Base-by-base conservation (phyloP, 2,329 filamentous ascomycete genomes). In the Lachnellula willkommii region DNA sequence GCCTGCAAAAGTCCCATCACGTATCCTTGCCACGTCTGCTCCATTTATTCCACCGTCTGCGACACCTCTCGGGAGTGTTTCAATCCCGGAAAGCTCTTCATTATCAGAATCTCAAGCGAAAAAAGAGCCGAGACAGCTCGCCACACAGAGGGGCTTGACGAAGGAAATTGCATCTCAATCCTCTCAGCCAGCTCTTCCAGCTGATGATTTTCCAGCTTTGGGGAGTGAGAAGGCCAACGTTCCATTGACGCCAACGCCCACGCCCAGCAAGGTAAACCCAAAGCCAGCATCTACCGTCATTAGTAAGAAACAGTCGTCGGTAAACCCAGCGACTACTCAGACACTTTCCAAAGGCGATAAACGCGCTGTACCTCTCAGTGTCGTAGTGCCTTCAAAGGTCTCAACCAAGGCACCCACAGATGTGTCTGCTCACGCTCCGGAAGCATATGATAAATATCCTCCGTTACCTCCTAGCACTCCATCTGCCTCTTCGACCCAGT, bases 181-280 rank as follows among this genome's bases (percentile, higher is more conserved):
- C 7, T 69, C 63, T 11, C 58, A 66, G 47, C 36, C 61, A 40
- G 58, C 78, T 32, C 68, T 84, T 46, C 77, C 83, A 57, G 80
- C 84, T 24, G 82, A 85, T 62, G 83, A 87, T 61, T 87, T 85
- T 62, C 84, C 84, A 11, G 78, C 81, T 3, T 71, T 86, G 5
- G 75, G 79, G 8, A 68, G 69, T 45, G 72, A 74, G 39, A 67
- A 66, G 47, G 47, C 14, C 1, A 70, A 66, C 47, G 50, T 47
- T 26, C 36, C 54, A 20, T 15, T 50, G 47, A 56, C 60, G 20
- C 56, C 57, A 22, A 26, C 52, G 6, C 56, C 57, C 26, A 26
- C 52, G 5, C 20, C 56, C 28, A 51, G 37, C 26, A 50, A 51
- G 37, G 11, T 50, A 28, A 22, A 45, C 32, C 22, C 42, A 32